phyloP scores from a whole-genome alignment of 2,329 filamentous ascomycete species.

The Esteya vermicola region DNA sequence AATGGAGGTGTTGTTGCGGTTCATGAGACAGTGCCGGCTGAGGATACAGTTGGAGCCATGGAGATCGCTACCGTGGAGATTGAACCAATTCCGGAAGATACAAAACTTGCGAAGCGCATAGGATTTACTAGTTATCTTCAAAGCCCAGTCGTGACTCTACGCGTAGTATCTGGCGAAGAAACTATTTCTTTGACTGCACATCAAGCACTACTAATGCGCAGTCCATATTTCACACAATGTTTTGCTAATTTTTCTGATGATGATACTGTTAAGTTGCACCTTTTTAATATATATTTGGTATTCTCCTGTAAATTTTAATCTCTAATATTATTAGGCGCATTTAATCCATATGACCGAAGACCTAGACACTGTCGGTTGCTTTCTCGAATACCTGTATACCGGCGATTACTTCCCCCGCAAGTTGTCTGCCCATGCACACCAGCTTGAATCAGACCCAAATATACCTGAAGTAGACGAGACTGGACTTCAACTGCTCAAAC shows the following conservation, averaged over 20 bases:
- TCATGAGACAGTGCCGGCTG: neutral
- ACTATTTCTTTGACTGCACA: constrained; percentile 58
- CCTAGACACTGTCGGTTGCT: constrained; percentile 60
- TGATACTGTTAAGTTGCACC: too few relatives aligned
- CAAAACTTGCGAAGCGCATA: constrained; percentile 19
- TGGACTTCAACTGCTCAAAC: constrained; percentile 74
- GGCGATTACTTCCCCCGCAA: constrained; percentile 73
- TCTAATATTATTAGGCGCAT: constrained; percentile 44
- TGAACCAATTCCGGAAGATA: too few relatives aligned
- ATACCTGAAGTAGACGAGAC: constrained; percentile 56
- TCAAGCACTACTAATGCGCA: constrained; percentile 59
- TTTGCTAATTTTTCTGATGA: constrained; percentile 48
- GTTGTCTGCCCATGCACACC: constrained; percentile 40
- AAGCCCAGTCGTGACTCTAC: constrained; percentile 54
- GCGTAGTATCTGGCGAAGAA: constrained; percentile 39
- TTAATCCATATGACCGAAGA: constrained; percentile 54
- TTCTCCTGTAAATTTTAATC: too few relatives aligned
- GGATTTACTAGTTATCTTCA: constrained; percentile 46
- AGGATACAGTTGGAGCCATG: neutral
- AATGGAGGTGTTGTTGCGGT: too few relatives aligned
- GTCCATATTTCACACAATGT: constrained; percentile 57
- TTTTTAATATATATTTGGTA: too few relatives aligned
- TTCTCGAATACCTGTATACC: constrained; percentile 74
- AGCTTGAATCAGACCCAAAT: constrained; percentile 54
- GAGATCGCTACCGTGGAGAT: neutral